Evolutionary conservation across 2,329 filamentous ascomycete species (phyloP), one percentile per base, ranked within the genome.

Genomic region (Nothopassalora personata): DNA sequence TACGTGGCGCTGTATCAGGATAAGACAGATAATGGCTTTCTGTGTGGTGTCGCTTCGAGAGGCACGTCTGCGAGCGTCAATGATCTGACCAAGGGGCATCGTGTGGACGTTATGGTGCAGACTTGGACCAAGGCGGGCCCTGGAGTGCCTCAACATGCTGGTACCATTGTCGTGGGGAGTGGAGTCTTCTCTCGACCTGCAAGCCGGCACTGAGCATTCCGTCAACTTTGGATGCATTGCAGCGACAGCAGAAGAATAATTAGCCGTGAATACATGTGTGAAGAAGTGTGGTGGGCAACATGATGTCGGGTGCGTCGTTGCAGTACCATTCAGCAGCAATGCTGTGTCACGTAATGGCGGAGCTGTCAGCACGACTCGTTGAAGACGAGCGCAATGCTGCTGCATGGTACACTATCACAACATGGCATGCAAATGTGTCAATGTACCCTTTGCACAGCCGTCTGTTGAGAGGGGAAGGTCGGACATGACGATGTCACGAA

Each of bases 1-100:
- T 66, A 66, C 50, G 60, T 60, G 5, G 57, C 62, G 5, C 50
- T 62, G 9, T 62, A 56, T 33, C 30, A 54, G 30, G 54, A 61
- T 23, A 59, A 60, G 56, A 60, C 50, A 10, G 48, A 51, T 0
- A 54, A 57, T 28, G 58, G 60, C 8, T 65, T 57, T 18, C 49
- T 65, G 6, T 51, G 53, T 36, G 56, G 49, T 8, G 51, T 54
- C 27, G 61, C 58, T 1, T 57, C 56, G 1, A 52, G 46, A 15
- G 56, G 60, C 3, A 59, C 54, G 4, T 46, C 53, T 1, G 50
- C 50, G 7, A 33, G 39, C 15, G 59, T 65, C 7, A 23, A 56
- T 36, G 58, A 56, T 19, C 50, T 63, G 15, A 31, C 47, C 23
- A 27, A 39, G 11, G 63, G 61, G 15, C 56, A 65, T 50, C 39